A percentile compares a stretch with the other conserved stretches of the same genome.
Evolutionary conservation across 495 filamentous ascomycete species (phyloP).

Genomic region (Penicillium coprophilum): DNA sequence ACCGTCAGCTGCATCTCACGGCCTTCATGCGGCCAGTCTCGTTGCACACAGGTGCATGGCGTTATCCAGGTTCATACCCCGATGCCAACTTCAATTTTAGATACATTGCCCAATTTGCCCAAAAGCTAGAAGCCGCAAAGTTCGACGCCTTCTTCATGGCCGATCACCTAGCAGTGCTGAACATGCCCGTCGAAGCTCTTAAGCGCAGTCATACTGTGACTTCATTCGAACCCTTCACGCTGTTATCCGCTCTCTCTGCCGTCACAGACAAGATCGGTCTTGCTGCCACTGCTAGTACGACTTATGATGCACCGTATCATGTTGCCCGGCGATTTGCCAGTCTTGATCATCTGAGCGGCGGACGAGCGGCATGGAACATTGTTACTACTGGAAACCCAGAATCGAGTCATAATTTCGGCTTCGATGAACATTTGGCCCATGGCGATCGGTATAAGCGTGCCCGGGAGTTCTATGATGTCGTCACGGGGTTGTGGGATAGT

Average conservation of each 20-base stretch:
- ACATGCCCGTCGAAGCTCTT: slow-evolving; percentile 58
- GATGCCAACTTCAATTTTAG: slow-evolving; percentile 61
- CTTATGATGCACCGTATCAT: slow-evolving; percentile 65
- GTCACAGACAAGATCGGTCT: slow-evolving; percentile 51
- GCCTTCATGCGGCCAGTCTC: slow-evolving; percentile 61
- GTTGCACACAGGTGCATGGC: slow-evolving; percentile 58
- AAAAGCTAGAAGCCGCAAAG: slow-evolving; percentile 57
- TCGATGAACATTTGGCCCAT: slow-evolving; percentile 40
- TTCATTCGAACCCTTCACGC: slow-evolving; percentile 51
- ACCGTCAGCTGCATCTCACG: slow-evolving; percentile 50
- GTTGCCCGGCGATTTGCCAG: slow-evolving; percentile 61
- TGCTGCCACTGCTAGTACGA: slow-evolving; percentile 57
- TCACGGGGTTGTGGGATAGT: slow-evolving; percentile 50
- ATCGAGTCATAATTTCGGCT: slow-evolving; percentile 36
- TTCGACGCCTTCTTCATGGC: slow-evolving; percentile 66
- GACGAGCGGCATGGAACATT: slow-evolving; percentile 49
- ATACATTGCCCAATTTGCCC: slow-evolving; percentile 53
- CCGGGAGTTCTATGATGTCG: slow-evolving; percentile 41
- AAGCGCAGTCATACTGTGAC: slow-evolving; percentile 58
- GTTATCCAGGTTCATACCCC: slow-evolving; percentile 53
- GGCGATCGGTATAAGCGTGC: slow-evolving; percentile 41
- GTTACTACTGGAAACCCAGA: slow-evolving; percentile 43
- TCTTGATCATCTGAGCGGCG: slow-evolving; percentile 60
- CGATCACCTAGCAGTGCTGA: slow-evolving; percentile 56
- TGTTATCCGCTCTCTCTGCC: slow-evolving; percentile 47